Evolutionary conservation across 805 yeast species (phyloP), one percentile per base, ranked within the genome.

Genomic region (Gaillardinia entomophila): DNA sequence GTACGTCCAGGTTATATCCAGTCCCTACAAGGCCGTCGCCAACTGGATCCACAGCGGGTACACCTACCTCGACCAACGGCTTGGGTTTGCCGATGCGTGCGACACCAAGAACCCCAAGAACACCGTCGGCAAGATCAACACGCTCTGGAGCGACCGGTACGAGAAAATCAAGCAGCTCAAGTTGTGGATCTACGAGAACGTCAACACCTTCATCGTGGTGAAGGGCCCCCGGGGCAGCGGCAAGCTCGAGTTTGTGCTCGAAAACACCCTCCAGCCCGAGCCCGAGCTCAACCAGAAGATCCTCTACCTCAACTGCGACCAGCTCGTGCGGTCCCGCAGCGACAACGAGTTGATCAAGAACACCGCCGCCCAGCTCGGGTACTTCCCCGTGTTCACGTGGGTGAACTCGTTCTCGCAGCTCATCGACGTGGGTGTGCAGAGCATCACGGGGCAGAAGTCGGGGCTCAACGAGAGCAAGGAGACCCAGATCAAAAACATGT

Each of bases 141-240:
- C 62, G 31, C 48, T 82, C 16, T 82, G 95, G 94, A 69, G 72
- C 23, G 94, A 88, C 46, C 65, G 96, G 27, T 55, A 66, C 24
- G 82, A 79, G 32, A 73, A 75, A 38, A 77, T 82, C 1, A 77
- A 79, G 36, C 86, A 82, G 41, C 50, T 92, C 35, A 73, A 71
- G 42, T 62, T 83, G 43, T 84, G 95, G 92, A 62, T 92, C 4
- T 79, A 77, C 36, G 98, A 92, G 54, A 89, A 88, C 40, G 78
- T 79, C n/a, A 81, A 83, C 53, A 86, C 97, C 2, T 92, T 88
- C 51, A 88, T 90, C 16, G 77, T 92, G 3, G 79, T 92, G 3
- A 76, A 80, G 40, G 98, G 98, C 10, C 97, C 98, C 4, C 73
- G 86, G 42, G 98, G 98, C 4, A 79, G 95, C n/a, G 98, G 97